phyloP scores from a whole-genome alignment of 352 stramenopile genomes.

The Phytophthora idaei region DNA sequence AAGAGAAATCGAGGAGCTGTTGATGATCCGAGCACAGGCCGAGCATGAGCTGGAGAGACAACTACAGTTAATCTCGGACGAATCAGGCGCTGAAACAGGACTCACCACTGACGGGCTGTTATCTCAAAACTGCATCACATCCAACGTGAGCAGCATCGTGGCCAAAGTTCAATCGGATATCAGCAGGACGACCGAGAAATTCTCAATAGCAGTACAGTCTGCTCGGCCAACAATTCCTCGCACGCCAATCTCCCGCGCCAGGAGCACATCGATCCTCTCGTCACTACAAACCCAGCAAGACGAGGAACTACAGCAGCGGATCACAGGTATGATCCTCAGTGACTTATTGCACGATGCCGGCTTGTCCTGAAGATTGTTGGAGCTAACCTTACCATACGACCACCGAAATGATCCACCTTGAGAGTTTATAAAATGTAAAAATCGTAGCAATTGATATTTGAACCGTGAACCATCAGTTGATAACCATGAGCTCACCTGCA shows the following conservation, averaged over 20 bases:
- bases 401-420: conserved; percentile 9
- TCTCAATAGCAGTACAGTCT: conserved; percentile 1
- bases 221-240: conserved; percentile 5
- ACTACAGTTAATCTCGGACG: conserved; percentile 27
- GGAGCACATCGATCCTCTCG: conserved; percentile 34
- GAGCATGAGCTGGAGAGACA: conserved; percentile 30
- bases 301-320: conserved; percentile 39
- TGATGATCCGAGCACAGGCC: conserved; percentile 33
- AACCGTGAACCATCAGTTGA: conserved; percentile 18
- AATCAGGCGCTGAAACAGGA: conserved; percentile 7
- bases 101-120: conserved; percentile 22
- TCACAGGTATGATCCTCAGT: conserved; percentile 40
- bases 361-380: conserved; percentile 7
- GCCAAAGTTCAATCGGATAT: conserved; percentile 29
- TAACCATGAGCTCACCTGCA: conserved; percentile 34
- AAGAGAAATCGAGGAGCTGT: conserved; percentile 28
- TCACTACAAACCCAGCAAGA: conserved; percentile 35
- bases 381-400: conserved; percentile 7
- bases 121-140: conserved; percentile 37
- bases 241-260: conserved; percentile 36
- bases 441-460: conserved; percentile 16
- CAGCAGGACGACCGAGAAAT: conserved; percentile 14
- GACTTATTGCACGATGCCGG: conserved; percentile 34
- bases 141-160: conserved; percentile 26
- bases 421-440: conserved; percentile 23